A percentile compares a stretch with the other conserved stretches of the same genome.
These are phyloP conservation scores for Maudiozyma turicensis DNA, from an alignment of 805 yeast genomes.

Conservation along the genomic window DNA sequence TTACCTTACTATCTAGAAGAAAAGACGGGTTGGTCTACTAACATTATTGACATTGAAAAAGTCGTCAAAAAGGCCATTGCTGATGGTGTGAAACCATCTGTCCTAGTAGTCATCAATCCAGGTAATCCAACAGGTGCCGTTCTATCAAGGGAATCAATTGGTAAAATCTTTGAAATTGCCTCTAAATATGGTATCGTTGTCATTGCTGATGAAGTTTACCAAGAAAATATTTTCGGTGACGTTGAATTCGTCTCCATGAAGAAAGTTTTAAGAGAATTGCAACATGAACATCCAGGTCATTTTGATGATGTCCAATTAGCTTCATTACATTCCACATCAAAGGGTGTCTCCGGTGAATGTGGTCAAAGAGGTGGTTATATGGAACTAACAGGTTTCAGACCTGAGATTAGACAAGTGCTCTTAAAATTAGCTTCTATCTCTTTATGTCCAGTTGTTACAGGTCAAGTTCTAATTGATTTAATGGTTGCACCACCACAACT, in stretches of 20 bases:
- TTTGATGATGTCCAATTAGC: conserved; percentile 77
- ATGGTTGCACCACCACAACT: conserved; percentile 85
- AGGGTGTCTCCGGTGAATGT: conserved; percentile 97
- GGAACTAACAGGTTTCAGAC: conserved; percentile 78
- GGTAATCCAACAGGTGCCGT: conserved; percentile 98
- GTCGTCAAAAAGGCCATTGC: conserved; percentile 40
- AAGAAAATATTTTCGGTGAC: conserved; percentile 78
- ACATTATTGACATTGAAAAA: conserved; percentile 51
- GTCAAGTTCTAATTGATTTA: conserved; percentile 86
- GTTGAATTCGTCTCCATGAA: conserved; percentile 71
- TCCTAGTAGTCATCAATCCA: conserved; percentile 90
- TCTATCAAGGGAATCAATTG: conserved; percentile 54
- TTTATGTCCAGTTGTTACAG: conserved; percentile 88
- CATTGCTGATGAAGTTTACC: conserved; percentile 97
- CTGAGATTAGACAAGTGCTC: conserved; percentile 59
- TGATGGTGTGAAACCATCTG: conserved; percentile 55
- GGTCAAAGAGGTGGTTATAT: conserved; percentile 99
- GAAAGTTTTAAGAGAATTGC: conserved; percentile 61
- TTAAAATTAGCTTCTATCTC: conserved; percentile 84
- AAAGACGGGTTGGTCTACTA: conserved; percentile 72
- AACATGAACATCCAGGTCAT: conserved; percentile 41
- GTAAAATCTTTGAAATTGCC: conserved; percentile 64
- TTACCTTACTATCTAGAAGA: conserved; percentile 85
- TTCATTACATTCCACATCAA: conserved; percentile 93
- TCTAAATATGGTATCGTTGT: conserved; percentile 77